Base-by-base conservation (phyloP, 345 rosid species). In the Litchi chinensis region DNA sequence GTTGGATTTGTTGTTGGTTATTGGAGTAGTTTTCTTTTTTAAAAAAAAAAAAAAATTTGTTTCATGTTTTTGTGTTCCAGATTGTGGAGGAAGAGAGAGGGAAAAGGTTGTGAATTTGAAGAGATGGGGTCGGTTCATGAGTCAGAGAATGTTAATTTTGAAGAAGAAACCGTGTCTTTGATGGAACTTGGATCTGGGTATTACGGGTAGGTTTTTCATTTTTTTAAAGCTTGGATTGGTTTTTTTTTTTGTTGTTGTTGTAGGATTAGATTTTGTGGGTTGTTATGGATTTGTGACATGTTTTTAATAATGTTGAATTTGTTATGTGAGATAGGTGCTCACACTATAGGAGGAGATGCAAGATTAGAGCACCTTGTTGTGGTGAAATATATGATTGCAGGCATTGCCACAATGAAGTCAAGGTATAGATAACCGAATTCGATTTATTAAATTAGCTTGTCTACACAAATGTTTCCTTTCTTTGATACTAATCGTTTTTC, bases 341-440 rank as follows among this genome's bases (percentile, higher is more conserved):
- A 28, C 99, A 95, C 82, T 95, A 95, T 70, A 84, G 84, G 81
- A 90, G 99, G 82, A 90, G 87, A 73, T 95, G 99, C 74, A 93
- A 89, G 87, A 91, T 93, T 50, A 83, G 88, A 84, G 92, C 98
- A 54, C 97, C 98, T 10, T 93, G 98, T 68, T 95, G 99, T 62
- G 82, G 91, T 81, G 94, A 93, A 78, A 76, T 93, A 16, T 93
- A 90, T 82, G 80, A 89, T 83, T 95, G 99, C 83, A 90, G 99
- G 78, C 95, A 93, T 87, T 95, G 99, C 79, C 98, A 95, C 75
- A 95, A 92, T 43, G 97, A 93, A 84, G 85, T 87, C 57, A 95
- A 89, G 95, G 99, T 93, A 79, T 5, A 11, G 48, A 77, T n/a
- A 8, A 46, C 39, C 5, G 13, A 11, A 11, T 7, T 24, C 15